Conservation (phyloP, 345 rosid species). For the Turritis glabra region DNA sequence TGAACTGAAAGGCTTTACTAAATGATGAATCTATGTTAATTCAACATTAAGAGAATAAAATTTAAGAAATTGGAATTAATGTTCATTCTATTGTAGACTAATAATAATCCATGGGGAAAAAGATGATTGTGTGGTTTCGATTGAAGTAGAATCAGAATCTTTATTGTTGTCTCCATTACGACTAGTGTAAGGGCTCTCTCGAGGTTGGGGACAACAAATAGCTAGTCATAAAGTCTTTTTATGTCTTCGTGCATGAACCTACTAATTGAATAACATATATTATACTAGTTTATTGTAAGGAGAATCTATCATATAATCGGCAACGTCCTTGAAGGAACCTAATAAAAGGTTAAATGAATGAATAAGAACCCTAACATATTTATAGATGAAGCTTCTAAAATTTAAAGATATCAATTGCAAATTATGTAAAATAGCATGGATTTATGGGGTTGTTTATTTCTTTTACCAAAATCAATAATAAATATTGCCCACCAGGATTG, state of each 20-base stretch:
- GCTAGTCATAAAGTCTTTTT: slow-evolving; percentile 15
- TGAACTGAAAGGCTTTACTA: not conserved
- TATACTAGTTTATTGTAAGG: not conserved
- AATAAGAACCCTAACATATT: not conserved
- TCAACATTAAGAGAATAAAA: not conserved
- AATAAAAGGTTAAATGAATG: slow-evolving; percentile 6
- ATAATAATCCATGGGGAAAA: not conserved
- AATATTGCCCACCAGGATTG: not conserved
- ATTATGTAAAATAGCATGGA: not conserved
- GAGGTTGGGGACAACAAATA: slow-evolving; percentile 30
- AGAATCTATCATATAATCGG: slow-evolving; percentile 26
- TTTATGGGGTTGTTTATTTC: not conserved
- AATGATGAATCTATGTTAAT: not conserved
- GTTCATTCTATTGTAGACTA: slow-evolving; percentile 13
- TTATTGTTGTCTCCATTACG: slow-evolving; percentile 30
- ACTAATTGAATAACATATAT: slow-evolving; percentile 5
- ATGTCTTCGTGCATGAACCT: slow-evolving; percentile 39
- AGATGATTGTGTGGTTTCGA: slow-evolving; percentile 26
- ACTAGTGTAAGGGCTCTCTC: slow-evolving; percentile 29
- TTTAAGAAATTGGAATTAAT: not conserved
- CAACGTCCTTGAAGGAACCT: slow-evolving; percentile 9
- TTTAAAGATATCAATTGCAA: not conserved
- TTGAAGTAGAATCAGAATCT: slow-evolving; percentile 27
- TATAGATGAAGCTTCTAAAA: slow-evolving; percentile 35
- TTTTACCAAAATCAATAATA: not conserved